These are phyloP conservation scores for Pisolithus marmoratus DNA, from an alignment of 768 basidiomycete genomes.

Conservation along the genomic window DNA sequence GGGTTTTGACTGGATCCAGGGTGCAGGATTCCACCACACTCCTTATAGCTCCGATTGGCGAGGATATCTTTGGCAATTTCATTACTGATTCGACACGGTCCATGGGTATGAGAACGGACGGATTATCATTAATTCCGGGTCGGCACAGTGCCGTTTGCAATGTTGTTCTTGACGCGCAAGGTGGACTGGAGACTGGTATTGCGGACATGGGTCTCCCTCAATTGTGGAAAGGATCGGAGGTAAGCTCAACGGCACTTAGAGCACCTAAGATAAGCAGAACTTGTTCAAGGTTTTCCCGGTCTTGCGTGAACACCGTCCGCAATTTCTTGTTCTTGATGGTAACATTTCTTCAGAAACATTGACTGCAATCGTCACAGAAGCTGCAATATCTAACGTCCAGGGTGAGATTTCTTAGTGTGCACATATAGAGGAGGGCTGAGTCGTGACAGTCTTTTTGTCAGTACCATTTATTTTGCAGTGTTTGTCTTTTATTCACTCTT, in stretches of 20 bases:
- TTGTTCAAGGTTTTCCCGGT: slow-evolving; percentile 42
- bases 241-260: slow-evolving; percentile 16
- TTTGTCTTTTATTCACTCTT: slow-evolving; percentile 4
- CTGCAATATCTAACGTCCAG: slow-evolving; percentile 40
- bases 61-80: slow-evolving; percentile 71
- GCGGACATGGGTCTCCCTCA: slow-evolving; percentile 84
- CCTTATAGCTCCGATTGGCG: slow-evolving; percentile 71
- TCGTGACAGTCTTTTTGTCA: slow-evolving; percentile 66
- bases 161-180: slow-evolving; percentile 68
- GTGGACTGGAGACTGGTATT: slow-evolving; percentile 76
- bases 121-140: slow-evolving; percentile 42
- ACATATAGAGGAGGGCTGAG: background rate
- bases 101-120: slow-evolving; percentile 80
- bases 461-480: slow-evolving; percentile 17
- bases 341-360: slow-evolving; percentile 61
- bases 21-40: slow-evolving; percentile 34
- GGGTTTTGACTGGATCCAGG: slow-evolving; percentile 39
- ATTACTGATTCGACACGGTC: slow-evolving; percentile 49
- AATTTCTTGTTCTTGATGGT: slow-evolving; percentile 67
- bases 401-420: slow-evolving; percentile 37
- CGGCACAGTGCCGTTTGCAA: slow-evolving; percentile 78
- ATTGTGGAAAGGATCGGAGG: slow-evolving; percentile 40
- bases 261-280: background rate
- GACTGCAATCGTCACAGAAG: slow-evolving; percentile 44
- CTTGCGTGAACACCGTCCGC: slow-evolving; percentile 46